Base-by-base conservation (phyloP, 371 early-diverging fungal species). In the Haplosporangium sp. region DNA sequence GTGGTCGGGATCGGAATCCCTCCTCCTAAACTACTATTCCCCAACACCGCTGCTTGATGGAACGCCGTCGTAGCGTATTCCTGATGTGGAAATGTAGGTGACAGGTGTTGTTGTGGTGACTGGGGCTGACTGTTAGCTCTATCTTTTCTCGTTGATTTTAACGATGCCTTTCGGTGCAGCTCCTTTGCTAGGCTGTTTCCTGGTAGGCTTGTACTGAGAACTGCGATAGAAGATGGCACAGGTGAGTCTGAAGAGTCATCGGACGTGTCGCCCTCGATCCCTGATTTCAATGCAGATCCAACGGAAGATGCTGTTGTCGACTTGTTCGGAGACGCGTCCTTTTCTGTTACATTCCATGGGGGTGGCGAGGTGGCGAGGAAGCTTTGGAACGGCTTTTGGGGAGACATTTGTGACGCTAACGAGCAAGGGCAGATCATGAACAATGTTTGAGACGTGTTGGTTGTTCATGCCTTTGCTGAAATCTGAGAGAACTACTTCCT, bases 331-430 rank as follows among this genome's bases (percentile, higher is more conserved):
- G 75, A 70, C 7, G 47, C 69, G 55, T 80, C 64, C 55, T 83
- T 86, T 14, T 86, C 84, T 13, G 85, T 72, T 2, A 82, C 83
- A 71, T 87, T 87, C 90, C 89, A 90, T 42, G 87, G 86, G 5
- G 90, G 90, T 37, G 91, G 89, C 2, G 92, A 90, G 5, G 89
- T 85, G 20, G 89, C 86, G 42, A 90, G 83, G 61, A 88, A 89
- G 29, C 87, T 86, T 56, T 88, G 89, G 47, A 90, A 82, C 36
- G 86, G 85, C 36, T 86, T 87, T 59, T 88, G 81, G 10, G 80
- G 81, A 0, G 83, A 81, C 64, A 77, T 64, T 48, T 72, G 72
- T 20, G 81, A 79, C 48, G 75, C 74, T 79, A 56, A n/a, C n/a
- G n/a, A n/a, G n/a, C n/a, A n/a, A n/a, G n/a, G n/a, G n/a, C 41